Conservation (phyloP, 1,139 yeast species). For the Debaryomycetaceae sp. region DNA sequence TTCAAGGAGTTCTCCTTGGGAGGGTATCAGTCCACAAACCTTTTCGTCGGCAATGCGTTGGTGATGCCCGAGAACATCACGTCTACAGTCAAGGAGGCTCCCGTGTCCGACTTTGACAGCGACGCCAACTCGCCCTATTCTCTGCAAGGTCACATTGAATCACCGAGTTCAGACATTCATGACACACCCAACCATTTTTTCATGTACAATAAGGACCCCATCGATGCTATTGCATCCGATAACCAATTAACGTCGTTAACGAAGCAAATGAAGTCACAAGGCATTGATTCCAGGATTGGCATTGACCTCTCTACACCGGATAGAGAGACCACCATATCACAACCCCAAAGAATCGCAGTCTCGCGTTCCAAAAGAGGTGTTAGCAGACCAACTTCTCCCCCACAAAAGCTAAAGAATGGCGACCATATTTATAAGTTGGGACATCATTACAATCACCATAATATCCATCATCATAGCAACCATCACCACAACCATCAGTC, state of each 20-base stretch:
- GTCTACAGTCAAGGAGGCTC: conserved; percentile 5
- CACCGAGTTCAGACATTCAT: neutral
- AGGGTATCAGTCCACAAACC: conserved; percentile 10
- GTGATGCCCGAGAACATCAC: conserved; percentile 6
- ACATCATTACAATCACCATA: conserved; percentile 10
- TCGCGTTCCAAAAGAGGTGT: conserved; percentile 8
- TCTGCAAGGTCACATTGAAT: neutral
- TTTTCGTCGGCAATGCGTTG: conserved; percentile 15
- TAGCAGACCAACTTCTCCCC: conserved; percentile 5
- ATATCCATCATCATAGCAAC: conserved; percentile 1
- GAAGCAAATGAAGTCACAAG: conserved; percentile 26
- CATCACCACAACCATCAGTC: conserved; percentile 1
- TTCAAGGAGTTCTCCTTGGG: conserved; percentile 18
- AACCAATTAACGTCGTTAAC: conserved; percentile 25
- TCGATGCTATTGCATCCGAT: neutral
- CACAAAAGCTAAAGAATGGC: conserved; percentile 21
- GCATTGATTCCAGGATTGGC: conserved; percentile 21
- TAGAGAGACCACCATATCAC: neutral
- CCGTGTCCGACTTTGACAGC: conserved; percentile 21
- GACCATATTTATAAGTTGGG: conserved; percentile 33
- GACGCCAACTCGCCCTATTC: conserved; percentile 19
- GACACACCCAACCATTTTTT: neutral
- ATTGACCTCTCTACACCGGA: neutral
- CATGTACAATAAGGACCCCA: neutral
- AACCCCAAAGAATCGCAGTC: neutral